These are phyloP conservation scores for Penicillium glabrum DNA, from an alignment of 2,329 filamentous ascomycete genomes.

Conservation along the genomic window DNA sequence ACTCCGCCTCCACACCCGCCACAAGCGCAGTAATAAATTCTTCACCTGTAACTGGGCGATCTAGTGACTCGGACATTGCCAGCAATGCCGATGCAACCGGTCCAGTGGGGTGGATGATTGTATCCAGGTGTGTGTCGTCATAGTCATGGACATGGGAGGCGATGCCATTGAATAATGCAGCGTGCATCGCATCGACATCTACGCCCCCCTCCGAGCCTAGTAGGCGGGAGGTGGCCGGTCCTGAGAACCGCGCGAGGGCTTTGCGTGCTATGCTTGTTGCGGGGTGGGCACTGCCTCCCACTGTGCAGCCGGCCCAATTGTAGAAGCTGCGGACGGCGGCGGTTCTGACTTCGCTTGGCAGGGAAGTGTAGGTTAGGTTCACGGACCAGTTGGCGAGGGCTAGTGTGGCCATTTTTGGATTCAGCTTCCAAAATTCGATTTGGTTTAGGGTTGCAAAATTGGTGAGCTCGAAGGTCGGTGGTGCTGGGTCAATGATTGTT, in stretches of 20 bases:
- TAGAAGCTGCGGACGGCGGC: slow-evolving; percentile 52
- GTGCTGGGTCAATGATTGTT: not conserved
- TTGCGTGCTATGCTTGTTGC: slow-evolving; percentile 42
- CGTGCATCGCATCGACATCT: slow-evolving; percentile 52
- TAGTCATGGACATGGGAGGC: slow-evolving; percentile 58
- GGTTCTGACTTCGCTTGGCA: slow-evolving; percentile 43
- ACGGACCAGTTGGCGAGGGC: slow-evolving; percentile 47
- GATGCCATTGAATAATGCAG: slow-evolving; percentile 56
- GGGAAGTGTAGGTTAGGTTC: slow-evolving; percentile 41
- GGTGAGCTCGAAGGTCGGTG: no score
- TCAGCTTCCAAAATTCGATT: not conserved
- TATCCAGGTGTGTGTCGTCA: slow-evolving; percentile 58
- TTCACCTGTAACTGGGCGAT: slow-evolving; percentile 39
- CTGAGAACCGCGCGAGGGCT: slow-evolving; percentile 40
- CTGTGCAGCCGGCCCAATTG: slow-evolving; percentile 56
- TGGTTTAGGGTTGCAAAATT: not conserved
- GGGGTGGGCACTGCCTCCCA: slow-evolving; percentile 52
- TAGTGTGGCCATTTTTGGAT: slow-evolving; percentile 14
- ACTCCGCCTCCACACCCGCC: slow-evolving; percentile 54
- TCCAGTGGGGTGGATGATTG: slow-evolving; percentile 57
- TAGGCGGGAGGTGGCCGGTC: slow-evolving; percentile 37
- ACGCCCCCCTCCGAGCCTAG: slow-evolving; percentile 28
- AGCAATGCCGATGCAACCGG: slow-evolving; percentile 53
- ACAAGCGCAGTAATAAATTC: slow-evolving; percentile 55
- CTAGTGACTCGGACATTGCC: slow-evolving; percentile 39